A percentile compares a stretch with the other conserved stretches of the same genome.
These are phyloP conservation scores for Solanum sitiens DNA, from an alignment of 257 asterid genomes.

Conservation along the genomic window DNA sequence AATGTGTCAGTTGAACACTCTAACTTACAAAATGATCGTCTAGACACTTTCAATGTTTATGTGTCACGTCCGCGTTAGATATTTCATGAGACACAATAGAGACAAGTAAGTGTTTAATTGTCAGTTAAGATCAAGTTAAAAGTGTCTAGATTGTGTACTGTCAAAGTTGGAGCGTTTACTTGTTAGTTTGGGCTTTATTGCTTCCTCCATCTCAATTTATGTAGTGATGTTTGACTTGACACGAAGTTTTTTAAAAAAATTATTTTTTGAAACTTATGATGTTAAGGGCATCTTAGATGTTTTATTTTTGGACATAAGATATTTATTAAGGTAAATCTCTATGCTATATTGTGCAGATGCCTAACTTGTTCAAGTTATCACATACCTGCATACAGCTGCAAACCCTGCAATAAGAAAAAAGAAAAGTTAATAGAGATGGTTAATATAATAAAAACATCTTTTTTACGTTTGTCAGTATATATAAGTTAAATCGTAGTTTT, in stretches of 20 bases:
- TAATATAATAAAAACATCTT: neutral
- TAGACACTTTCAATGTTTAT: neutral
- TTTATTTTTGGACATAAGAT: neutral
- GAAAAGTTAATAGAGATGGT: neutral
- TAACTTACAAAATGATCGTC: no score
- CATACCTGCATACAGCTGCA: conserved; percentile 46
- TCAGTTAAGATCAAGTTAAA: neutral
- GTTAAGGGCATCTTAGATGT: neutral
- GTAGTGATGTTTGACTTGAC: neutral
- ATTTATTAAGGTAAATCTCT: neutral
- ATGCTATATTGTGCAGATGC: neutral
- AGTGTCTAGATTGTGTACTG: neutral
- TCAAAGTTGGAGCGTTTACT: neutral
- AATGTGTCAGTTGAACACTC: neutral
- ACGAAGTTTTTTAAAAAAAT: no score
- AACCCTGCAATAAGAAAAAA: conserved; percentile 19
- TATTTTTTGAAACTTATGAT: neutral
- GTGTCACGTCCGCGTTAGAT: no score
- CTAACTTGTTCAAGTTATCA: neutral
- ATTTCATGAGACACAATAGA: neutral
- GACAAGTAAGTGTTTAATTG: neutral
- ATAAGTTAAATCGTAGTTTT: neutral
- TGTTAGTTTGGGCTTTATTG: neutral
- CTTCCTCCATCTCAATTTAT: neutral
- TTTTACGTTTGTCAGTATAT: neutral